Evolutionary conservation across 352 stramenopile species (phyloP).

Genomic region (Discostella stelligera): DNA sequence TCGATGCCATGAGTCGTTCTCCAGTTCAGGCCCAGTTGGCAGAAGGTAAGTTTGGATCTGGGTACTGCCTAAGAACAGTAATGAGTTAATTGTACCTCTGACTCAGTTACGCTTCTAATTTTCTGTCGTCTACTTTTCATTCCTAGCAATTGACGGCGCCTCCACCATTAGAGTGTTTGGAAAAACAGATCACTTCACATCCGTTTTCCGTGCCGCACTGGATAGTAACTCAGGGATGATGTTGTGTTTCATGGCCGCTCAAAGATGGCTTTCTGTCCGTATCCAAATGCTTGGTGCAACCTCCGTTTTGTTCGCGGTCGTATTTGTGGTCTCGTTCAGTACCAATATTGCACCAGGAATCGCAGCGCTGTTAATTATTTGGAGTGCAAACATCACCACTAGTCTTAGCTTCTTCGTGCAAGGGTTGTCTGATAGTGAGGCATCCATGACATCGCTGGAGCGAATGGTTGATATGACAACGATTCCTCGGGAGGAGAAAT

Average conservation of each 20-base stretch:
- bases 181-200: conserved; percentile 59
- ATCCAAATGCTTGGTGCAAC: conserved; percentile 73
- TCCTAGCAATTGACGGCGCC: conserved; percentile 50
- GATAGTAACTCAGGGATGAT: conserved; percentile 76
- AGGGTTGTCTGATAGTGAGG: conserved; percentile 84
- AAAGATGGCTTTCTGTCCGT: conserved; percentile 76
- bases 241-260: conserved; percentile 79
- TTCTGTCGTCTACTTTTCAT: background rate
- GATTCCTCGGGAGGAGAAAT: conserved; percentile 64
- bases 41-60: conserved; percentile 52
- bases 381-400: conserved; percentile 88
- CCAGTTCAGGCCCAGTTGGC: conserved; percentile 73
- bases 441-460: conserved; percentile 87
- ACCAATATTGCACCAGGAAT: conserved; percentile 81
- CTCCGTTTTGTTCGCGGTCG: conserved; percentile 55
- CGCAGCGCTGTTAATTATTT: conserved; percentile 89
- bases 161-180: conserved; percentile 75
- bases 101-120: too few relatives aligned
- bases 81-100: too few relatives aligned
- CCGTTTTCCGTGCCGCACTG: conserved; percentile 55
- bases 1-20: conserved; percentile 75
- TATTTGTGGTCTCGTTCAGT: conserved; percentile 70
- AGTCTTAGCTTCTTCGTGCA: conserved; percentile 80
- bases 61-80: too few relatives aligned
- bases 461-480: conserved; percentile 75